Percentiles rank a stretch among this genome's conserved stretches.
These are phyloP conservation scores for Ochromonas danica DNA, from an alignment of 108 stramenopile genomes.

Conservation along the genomic window DNA sequence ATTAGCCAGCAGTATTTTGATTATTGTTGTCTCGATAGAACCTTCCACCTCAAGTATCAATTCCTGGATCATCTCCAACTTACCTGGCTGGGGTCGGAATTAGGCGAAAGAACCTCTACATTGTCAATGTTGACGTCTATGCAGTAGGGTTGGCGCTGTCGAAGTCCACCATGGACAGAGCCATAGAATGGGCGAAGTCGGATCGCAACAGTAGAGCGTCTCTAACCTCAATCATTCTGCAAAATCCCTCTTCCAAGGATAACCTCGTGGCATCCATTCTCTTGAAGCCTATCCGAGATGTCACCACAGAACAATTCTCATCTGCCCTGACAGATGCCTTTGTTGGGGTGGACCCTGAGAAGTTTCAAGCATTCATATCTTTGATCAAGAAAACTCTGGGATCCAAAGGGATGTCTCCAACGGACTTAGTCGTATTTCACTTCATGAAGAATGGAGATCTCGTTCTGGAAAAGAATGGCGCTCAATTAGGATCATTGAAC, in stretches of 20 bases:
- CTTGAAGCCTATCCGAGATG: not conserved
- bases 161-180: not conserved
- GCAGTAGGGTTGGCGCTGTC: not conserved
- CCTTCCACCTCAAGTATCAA: too few species aligned
- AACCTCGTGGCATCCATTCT: not conserved
- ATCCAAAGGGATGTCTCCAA: not conserved
- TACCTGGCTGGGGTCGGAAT: slow-evolving; percentile 24
- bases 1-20: too few species aligned
- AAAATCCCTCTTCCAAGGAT: not conserved
- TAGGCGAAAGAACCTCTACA: slow-evolving; percentile 27
- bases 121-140: slow-evolving; percentile 29
- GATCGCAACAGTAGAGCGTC: not conserved
- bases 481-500: not conserved
- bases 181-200: not conserved
- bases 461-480: not conserved
- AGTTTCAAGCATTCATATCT: not conserved
- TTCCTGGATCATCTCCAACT: too few species aligned
- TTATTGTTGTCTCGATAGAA: too few species aligned
- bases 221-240: not conserved
- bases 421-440: not conserved
- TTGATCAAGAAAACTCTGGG: not conserved
- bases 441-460: not conserved
- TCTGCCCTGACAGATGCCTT: not conserved
- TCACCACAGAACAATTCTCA: not conserved
- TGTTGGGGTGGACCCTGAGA: not conserved